phyloP scores from a whole-genome alignment of 2,329 filamentous ascomycete species.

The Diaporthe sp. region DNA sequence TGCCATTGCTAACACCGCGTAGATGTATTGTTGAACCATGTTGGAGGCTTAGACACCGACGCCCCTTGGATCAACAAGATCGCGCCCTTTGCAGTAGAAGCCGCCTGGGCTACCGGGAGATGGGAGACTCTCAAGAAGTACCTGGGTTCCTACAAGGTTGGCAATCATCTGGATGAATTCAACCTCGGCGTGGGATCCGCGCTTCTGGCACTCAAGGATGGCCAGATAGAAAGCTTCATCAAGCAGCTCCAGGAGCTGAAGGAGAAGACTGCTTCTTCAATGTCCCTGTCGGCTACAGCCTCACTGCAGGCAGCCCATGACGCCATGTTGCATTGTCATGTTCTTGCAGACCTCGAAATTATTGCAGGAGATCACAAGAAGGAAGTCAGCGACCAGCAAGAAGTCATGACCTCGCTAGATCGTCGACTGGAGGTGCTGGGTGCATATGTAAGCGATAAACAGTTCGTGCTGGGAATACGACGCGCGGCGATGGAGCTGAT shows the following conservation, averaged over 20 bases:
- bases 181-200: constrained; percentile 83
- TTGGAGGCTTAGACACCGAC: constrained; percentile 78
- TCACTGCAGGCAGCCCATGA: constrained; percentile 90
- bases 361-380: constrained; percentile 68
- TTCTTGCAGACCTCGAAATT: constrained; percentile 87
- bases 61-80: constrained; percentile 70
- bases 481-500: constrained; percentile 88
- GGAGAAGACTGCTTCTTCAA: constrained; percentile 76
- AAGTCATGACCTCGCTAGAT: constrained; percentile 69
- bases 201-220: constrained; percentile 69
- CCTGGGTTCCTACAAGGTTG: constrained; percentile 64
- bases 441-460: constrained; percentile 91
- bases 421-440: constrained; percentile 90
- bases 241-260: constrained; percentile 74
- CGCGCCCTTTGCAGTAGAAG: constrained; percentile 88
- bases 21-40: constrained; percentile 89
- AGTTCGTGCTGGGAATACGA: constrained; percentile 88
- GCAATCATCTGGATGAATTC: constrained; percentile 74
- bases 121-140: constrained; percentile 83
- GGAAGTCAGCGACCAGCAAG: constrained; percentile 54
- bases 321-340: constrained; percentile 86
- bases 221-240: constrained; percentile 64
- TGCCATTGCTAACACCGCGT: constrained; percentile 1
- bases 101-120: constrained; percentile 89
- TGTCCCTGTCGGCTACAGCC: constrained; percentile 82